phyloP scores from a whole-genome alignment of 192 early-diverging fungal genomes.

The Backusella liffmaniae region DNA sequence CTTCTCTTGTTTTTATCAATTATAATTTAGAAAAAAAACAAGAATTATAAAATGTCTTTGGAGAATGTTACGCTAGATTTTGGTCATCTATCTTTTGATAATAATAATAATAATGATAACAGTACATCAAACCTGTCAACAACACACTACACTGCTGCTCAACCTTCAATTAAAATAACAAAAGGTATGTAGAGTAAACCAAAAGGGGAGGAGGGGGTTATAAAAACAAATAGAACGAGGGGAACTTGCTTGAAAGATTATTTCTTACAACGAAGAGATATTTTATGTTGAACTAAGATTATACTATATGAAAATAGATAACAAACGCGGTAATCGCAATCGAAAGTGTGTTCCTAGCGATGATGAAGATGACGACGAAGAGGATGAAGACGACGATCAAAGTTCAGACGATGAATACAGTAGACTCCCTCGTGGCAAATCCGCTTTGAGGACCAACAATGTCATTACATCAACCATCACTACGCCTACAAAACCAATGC shows the following conservation, averaged over 20 bases:
- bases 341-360: conserved; percentile 26
- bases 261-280: not conserved
- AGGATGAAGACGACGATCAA: conserved; percentile 2
- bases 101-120: conserved; percentile 17
- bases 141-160: conserved; percentile 5
- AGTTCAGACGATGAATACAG: conserved; percentile 10
- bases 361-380: conserved; percentile 30
- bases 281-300: conserved; percentile 16
- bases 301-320: not conserved
- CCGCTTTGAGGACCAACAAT: not conserved
- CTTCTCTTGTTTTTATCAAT: not conserved
- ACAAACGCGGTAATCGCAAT: conserved; percentile 12
- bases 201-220: not conserved
- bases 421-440: not conserved
- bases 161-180: conserved; percentile 1
- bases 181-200: conserved; percentile 14
- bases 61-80: conserved; percentile 27
- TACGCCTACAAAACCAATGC: conserved; percentile 8
- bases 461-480: not conserved
- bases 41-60: conserved; percentile 16
- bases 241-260: not conserved
- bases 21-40: not conserved
- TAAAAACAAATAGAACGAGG: not conserved
- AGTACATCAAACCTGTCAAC: not conserved
- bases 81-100: conserved; percentile 22